phyloP scores from a whole-genome alignment of 257 asterid genomes.

The Nicotiana tomentosiformis region DNA sequence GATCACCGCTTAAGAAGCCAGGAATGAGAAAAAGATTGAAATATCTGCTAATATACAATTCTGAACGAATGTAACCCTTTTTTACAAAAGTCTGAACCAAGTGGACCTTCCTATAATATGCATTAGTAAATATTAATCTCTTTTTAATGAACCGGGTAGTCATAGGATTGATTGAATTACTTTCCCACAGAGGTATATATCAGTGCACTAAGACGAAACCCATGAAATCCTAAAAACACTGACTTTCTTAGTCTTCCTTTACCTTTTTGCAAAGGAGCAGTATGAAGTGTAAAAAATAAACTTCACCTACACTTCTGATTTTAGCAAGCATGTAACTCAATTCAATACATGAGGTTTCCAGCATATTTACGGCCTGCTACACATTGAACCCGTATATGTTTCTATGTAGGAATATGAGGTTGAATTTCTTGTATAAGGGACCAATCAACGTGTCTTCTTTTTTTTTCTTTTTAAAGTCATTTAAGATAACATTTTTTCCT shows the following conservation, averaged over 20 bases:
- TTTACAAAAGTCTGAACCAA: background rate
- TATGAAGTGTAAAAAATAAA: background rate
- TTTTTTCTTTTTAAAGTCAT: background rate
- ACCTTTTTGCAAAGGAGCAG: background rate
- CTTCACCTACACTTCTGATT: background rate
- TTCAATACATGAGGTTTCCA: background rate
- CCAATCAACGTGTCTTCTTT: background rate
- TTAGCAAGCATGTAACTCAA: background rate
- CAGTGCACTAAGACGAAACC: background rate
- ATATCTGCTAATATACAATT: background rate
- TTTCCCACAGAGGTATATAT: background rate
- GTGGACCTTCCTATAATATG: background rate
- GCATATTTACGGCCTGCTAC: background rate
- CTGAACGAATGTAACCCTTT: background rate
- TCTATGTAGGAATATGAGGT: background rate
- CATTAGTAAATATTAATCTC: background rate
- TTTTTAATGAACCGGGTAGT: background rate
- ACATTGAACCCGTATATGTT: background rate
- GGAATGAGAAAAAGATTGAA: background rate
- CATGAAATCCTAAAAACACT: background rate
- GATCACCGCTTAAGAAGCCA: background rate
- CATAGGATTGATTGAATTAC: background rate
- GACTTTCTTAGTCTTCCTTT: background rate
- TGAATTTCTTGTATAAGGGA: background rate
- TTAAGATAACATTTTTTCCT: background rate